These are phyloP conservation scores for Cystobasidium sp. DNA, from an alignment of 1,284 basidiomycete genomes.

Conservation along the genomic window DNA sequence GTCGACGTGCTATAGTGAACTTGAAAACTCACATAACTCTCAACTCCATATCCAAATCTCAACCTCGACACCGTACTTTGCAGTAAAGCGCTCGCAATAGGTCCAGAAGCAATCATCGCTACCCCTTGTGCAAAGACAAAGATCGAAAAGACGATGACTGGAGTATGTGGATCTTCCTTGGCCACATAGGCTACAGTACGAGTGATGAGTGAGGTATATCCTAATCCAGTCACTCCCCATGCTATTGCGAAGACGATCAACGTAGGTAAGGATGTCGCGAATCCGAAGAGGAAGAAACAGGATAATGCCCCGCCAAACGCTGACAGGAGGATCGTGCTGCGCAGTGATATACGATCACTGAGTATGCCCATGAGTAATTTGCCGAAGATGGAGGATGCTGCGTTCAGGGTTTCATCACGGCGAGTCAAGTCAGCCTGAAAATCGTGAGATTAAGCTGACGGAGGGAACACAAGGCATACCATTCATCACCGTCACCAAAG, in stretches of 20 bases:
- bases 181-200: slow-evolving; percentile 51
- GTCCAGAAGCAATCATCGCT: slow-evolving; percentile 15
- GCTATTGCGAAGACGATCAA: slow-evolving; percentile 53
- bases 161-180: slow-evolving; percentile 9
- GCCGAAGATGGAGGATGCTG: slow-evolving; percentile 56
- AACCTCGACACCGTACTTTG: not conserved
- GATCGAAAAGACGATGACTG: slow-evolving; percentile 20
- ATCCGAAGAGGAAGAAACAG: slow-evolving; percentile 57
- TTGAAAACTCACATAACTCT: slow-evolving; percentile 16
- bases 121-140: slow-evolving; percentile 3
- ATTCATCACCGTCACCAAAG: slow-evolving; percentile 40
- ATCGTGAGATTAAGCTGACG: not conserved
- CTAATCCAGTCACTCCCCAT: slow-evolving; percentile 49
- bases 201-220: slow-evolving; percentile 54
- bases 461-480: not conserved
- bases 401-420: not conserved
- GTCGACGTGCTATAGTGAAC: not conserved
- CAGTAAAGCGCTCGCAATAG: slow-evolving; percentile 21
- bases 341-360: slow-evolving; percentile 54
- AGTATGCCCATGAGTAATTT: slow-evolving; percentile 55
- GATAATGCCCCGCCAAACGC: slow-evolving; percentile 54
- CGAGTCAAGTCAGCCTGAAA: not conserved
- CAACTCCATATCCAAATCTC: slow-evolving; percentile 30
- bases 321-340: slow-evolving; percentile 53
- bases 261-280: slow-evolving; percentile 52